These are phyloP conservation scores for Umbellularia californica DNA, from an alignment of 164 flowering plant species.

Conservation along the genomic window DNA sequence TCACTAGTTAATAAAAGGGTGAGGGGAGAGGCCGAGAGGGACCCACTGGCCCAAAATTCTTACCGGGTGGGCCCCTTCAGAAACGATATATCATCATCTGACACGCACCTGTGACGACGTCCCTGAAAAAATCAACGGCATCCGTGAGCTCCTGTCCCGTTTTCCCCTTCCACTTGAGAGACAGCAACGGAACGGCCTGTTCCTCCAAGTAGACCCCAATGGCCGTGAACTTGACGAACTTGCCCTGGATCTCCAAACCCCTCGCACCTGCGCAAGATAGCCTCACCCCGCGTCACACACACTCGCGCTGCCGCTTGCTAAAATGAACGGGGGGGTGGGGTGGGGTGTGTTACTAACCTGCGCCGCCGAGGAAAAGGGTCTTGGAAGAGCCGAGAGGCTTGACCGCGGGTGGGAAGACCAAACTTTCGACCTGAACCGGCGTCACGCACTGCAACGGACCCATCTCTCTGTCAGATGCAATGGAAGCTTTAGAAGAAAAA, in stretches of 20 bases:
- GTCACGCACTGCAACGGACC: conserved; percentile 20
- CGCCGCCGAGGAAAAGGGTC: conserved; percentile 76
- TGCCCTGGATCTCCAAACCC: conserved; percentile 67
- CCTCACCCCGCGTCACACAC: neutral
- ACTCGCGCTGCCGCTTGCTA: neutral
- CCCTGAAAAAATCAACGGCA: conserved; percentile 60
- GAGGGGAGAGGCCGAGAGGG: no score
- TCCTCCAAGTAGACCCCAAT: conserved; percentile 72
- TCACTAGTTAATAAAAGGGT: no score
- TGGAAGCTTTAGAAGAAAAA: no score
- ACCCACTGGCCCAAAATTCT: no score
- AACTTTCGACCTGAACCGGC: conserved; percentile 45
- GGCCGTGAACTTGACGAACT: conserved; percentile 73
- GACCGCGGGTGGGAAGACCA: conserved; percentile 42
- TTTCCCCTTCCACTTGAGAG: conserved; percentile 71
- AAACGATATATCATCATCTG: neutral
- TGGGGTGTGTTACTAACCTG: conserved; percentile 35
- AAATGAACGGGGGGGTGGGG: neutral
- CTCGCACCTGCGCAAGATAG: conserved; percentile 60
- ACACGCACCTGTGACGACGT: conserved; percentile 60
- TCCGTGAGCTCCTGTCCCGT: conserved; percentile 47
- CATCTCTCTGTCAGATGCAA: conserved; percentile 3
- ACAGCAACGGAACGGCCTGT: conserved; percentile 43
- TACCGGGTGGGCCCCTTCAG: neutral
- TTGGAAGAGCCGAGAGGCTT: conserved; percentile 60